These are phyloP conservation scores for Syzygium syzygioides DNA, from an alignment of 441 rosid species.

Conservation along the genomic window DNA sequence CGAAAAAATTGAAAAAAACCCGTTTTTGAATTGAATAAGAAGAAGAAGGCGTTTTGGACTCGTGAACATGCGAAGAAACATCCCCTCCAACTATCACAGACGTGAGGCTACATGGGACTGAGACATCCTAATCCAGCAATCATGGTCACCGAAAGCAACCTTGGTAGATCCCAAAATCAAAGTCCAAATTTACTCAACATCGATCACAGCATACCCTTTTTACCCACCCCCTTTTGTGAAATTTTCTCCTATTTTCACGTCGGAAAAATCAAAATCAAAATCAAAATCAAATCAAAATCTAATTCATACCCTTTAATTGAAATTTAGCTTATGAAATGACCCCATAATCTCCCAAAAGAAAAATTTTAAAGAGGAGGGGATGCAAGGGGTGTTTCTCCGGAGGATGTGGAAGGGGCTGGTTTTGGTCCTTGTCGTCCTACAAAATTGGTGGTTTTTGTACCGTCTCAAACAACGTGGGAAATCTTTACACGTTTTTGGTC, in stretches of 20 bases:
- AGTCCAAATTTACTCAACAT: background rate
- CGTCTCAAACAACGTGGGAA: slow-evolving; percentile 37
- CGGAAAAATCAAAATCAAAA: background rate
- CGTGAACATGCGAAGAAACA: background rate
- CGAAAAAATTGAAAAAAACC: slow-evolving; percentile 38
- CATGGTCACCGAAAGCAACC: background rate
- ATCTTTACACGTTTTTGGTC: slow-evolving; percentile 31
- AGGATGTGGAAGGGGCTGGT: slow-evolving; percentile 20
- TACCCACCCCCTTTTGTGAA: background rate
- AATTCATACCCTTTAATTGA: background rate
- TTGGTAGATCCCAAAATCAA: background rate
- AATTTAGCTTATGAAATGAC: background rate
- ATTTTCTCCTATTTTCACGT: background rate
- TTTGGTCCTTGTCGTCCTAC: background rate
- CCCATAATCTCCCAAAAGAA: background rate
- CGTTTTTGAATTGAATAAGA: background rate
- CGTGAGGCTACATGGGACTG: slow-evolving; percentile 4
- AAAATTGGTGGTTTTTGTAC: slow-evolving; percentile 3
- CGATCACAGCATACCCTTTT: background rate
- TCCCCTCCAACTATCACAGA: background rate
- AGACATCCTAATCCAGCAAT: background rate
- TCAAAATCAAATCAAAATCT: background rate
- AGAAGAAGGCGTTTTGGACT: background rate
- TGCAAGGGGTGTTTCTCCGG: slow-evolving; percentile 28
- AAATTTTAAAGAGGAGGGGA: background rate